Base-by-base conservation (phyloP, 257 asterid genomes). In the Solanum infundibuliforme region DNA sequence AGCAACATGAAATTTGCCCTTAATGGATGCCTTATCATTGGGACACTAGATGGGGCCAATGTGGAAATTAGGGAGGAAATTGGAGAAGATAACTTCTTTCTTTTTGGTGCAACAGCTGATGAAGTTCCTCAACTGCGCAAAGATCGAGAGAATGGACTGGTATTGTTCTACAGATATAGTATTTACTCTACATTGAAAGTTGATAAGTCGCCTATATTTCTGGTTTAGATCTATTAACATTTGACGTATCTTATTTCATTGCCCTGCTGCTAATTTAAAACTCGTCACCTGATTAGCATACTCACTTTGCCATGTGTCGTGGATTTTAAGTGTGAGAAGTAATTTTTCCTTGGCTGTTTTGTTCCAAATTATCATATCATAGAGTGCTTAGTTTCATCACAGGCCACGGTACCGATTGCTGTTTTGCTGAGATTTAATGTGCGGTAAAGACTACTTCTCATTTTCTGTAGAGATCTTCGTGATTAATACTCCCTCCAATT, bases 1-100 rank as follows among this genome's bases (percentile, higher is more conserved):
- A 97, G 99, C 93, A 97, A 97, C 92, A 96, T 97, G 99, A 97
- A 97, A 90, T 97, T 97, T 89, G 95, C 99, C 65, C 98, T 97
- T 34, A 97, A 97, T 77, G 99, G 99, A 84, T 97, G 99, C 93
- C 98, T 97, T 89, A 96, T 97, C 34, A 92, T 97, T 27, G 99
- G 99, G 89, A 97, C 99, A 87, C 93, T 97, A 5, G 99, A 97
- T 89, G 99, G 99, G 31, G 99, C 99, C 76, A 97, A 97, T 87
- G 99, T 97, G 87, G 99, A 97, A 92, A 97, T 97, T 90, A 94
- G 99, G 89, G 98, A 97, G 92, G 99, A 97, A 92, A 91, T 97
- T 86, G 99, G 99, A 85, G 96, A 94, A 66, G 86, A 91, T 23
- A 97, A 97, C 88, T 97, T 97, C 94, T 96, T 96, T 89, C 99